Evolutionary conservation across 768 basidiomycete species (phyloP), one percentile per base, ranked within the genome.

Genomic region (Podaxis sp.): DNA sequence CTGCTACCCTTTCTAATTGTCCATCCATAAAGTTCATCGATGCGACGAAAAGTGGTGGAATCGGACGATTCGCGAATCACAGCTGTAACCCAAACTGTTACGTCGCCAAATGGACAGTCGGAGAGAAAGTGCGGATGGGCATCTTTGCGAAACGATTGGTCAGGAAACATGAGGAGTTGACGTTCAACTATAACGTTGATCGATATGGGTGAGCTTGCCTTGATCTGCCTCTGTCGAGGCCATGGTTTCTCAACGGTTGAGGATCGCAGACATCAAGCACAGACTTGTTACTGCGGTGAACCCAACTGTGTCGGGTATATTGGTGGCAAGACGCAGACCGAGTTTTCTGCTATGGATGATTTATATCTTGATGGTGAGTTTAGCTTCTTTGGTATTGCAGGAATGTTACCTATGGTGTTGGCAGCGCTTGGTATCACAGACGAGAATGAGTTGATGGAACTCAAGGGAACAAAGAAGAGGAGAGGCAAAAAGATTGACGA

Each of bases 151-250:
- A 89, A 69, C 83, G 93, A 47, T 66, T 80, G 57, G 89, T 98
- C 66, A 74, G 82, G 71, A 85, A 84, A 71, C 74, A 92, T 65
- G 95, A 97, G 70, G 96, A 98, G 74, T 75, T 98, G 67, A 98
- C 97, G 0, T 98, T 98, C 80, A 98, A 99, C 75, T 99, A 99
- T 73, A 99, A 99, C 72, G 97, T 98, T 43, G 97, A 98, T 74
- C 93, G 97, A 62, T 99, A 99, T 69, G 97, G 96, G 96, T 96
- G 64, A 54, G 89, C 25, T 36, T 33, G 2, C 55, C 9, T 17
- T 33, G 47, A 54, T 49, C 47, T 38, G 5, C 53, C 46, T 49
- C 56, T 9, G 11, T 6, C 29, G 13, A 19, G 19, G 19, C 15
- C 36, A 27, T 25, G 65, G 22, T 59, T 37, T 24, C 27, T 56